Evolutionary conservation across 1,284 basidiomycete genomes (phyloP), one percentile per base, ranked within the genome.

Genomic region (Mycosarcoma mackinlayi): DNA sequence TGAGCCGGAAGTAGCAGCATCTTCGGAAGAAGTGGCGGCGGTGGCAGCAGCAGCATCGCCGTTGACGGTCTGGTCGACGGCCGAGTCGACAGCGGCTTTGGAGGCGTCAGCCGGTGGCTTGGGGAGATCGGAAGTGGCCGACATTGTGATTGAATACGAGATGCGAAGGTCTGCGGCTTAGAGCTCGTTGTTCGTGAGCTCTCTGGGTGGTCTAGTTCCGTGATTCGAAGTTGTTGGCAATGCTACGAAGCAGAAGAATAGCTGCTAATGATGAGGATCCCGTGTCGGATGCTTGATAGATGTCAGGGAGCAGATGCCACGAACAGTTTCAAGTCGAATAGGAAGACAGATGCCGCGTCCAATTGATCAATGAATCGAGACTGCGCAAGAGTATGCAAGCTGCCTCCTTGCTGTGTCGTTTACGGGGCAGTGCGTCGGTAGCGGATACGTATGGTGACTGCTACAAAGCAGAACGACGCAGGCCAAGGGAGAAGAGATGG

Each of bases 61-160:
- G 30, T 58, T 61, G 37, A 54, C 35, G 7, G 65, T 58, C 18
- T 70, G 57, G 21, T 56, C 46, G 47, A 79, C 66, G 16, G 77
- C 77, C 18, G 75, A 46, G 35, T 70, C 67, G 8, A 80, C 64
- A 7, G 78, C 76, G 7, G 75, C 66, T 56, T 70, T 63, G 21
- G 77, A 74, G 37, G 77, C 71, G 27, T 75, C 71, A 1, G 74
- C 75, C 3, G 76, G 72, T 19, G 63, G 54, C 41, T 73, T 63
- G 19, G 76, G 61, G 39, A 77, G 64, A 18, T 72, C 63, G 31
- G 65, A 47, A 33, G 60, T 48, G 21, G 55, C 48, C 34, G 67
- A 70, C 67, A 70, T 70, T 35, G 27, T 44, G 40, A 23, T 19
- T 25, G 40, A 8, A 25, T 23, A 11, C 18, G 34, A 31, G 34